Conservation (phyloP, 805 yeast species). For the Sugiyamaella lignohabitans region DNA sequence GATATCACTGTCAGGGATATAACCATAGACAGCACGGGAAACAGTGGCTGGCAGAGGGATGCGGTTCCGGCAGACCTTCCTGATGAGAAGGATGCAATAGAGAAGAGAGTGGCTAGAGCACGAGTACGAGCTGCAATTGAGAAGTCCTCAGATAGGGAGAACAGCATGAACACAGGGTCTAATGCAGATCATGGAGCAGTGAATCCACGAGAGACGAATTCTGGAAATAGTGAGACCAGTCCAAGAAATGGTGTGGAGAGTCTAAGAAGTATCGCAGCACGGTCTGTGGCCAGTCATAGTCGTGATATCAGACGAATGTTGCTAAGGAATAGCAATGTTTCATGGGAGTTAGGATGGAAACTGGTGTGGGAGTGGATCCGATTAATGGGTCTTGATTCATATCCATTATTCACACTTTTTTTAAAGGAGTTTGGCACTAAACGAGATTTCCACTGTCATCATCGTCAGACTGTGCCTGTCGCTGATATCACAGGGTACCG, state of each 20-base stretch:
- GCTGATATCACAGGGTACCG: neutral
- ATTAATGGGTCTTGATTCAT: constrained; percentile 15
- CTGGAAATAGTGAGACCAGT: too few relatives aligned
- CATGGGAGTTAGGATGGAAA: constrained; percentile 15
- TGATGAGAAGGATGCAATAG: neutral
- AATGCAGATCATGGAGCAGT: too few relatives aligned
- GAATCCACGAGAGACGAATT: too few relatives aligned
- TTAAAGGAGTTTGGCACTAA: constrained; percentile 8
- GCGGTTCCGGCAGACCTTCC: neutral
- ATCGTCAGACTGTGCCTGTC: neutral
- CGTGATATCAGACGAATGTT: constrained; percentile 3
- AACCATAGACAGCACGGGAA: neutral
- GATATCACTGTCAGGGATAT: neutral
- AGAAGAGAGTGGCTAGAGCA: neutral
- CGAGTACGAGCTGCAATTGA: too few relatives aligned
- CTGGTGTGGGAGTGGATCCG: constrained; percentile 17
- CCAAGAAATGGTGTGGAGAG: neutral
- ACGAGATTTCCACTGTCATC: constrained; percentile 13
- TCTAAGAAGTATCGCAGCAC: neutral
- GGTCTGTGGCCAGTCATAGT: neutral
- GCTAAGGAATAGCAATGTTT: neutral
- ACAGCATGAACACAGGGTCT: too few relatives aligned
- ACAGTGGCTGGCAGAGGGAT: neutral
- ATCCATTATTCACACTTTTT: constrained; percentile 14
- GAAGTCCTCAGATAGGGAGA: too few relatives aligned